Conservation (phyloP, 2,329 filamentous ascomycete species). For the Lithohypha guttulata region DNA sequence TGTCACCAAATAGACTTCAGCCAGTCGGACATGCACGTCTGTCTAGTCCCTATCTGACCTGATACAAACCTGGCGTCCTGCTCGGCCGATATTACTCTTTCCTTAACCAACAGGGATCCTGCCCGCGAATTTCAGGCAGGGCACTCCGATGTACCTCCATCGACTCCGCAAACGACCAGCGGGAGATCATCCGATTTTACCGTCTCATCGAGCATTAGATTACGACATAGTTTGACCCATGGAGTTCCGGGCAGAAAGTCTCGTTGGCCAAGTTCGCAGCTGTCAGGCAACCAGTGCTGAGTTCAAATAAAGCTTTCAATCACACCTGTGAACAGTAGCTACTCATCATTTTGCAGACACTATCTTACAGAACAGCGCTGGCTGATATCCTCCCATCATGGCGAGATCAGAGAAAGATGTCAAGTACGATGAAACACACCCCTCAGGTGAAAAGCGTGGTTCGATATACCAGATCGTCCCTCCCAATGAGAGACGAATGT, state of each 20-base stretch:
- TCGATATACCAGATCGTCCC: constrained; percentile 11
- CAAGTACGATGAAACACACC: constrained; percentile 2
- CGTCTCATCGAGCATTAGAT: too few relatives aligned
- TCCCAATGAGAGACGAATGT: constrained; percentile 9
- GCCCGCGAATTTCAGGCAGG: too few relatives aligned
- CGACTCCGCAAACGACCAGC: too few relatives aligned
- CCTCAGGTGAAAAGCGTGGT: constrained; percentile 5
- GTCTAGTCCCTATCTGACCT: too few relatives aligned
- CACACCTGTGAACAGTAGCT: constrained; percentile 5
- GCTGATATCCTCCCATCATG: constrained; percentile 6
- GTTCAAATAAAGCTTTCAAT: constrained; percentile 5
- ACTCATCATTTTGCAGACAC: neutral
- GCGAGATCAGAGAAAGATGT: constrained; percentile 6
- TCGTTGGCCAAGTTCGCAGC: constrained; percentile 4
- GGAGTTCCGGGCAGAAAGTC: too few relatives aligned
- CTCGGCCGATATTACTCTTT: too few relatives aligned
- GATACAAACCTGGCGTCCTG: too few relatives aligned
- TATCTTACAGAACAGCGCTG: constrained; percentile 7
- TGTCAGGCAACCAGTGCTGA: neutral
- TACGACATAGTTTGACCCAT: constrained; percentile 7
- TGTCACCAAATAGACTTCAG: too few relatives aligned
- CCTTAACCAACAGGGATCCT: too few relatives aligned
- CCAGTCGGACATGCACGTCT: too few relatives aligned
- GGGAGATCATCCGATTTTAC: too few relatives aligned
- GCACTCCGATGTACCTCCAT: too few relatives aligned